These are phyloP conservation scores for Melanogaster broomeanus DNA, from an alignment of 768 basidiomycete species.

Conservation along the genomic window DNA sequence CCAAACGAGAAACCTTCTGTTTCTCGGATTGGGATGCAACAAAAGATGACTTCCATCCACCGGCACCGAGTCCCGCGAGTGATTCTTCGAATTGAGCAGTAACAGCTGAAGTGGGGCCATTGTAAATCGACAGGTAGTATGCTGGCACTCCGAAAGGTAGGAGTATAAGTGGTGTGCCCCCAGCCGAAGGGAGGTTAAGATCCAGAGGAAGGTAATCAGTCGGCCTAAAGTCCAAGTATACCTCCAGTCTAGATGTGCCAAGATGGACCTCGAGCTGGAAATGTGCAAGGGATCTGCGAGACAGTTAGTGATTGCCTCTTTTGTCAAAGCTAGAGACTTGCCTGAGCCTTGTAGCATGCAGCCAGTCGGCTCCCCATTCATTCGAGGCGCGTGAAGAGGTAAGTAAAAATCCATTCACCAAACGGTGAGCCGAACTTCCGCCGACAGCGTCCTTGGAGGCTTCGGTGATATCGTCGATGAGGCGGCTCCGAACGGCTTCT, in stretches of 20 bases:
- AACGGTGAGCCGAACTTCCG: constrained; percentile 44
- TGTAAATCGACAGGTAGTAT: constrained; percentile 70
- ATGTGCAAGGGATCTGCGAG: constrained; percentile 56
- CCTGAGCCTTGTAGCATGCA: constrained; percentile 53
- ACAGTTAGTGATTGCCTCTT: constrained; percentile 11
- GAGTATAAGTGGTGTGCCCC: constrained; percentile 69
- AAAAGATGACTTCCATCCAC: constrained; percentile 43
- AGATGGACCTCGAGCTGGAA: constrained; percentile 61
- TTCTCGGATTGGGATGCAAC: constrained; percentile 16
- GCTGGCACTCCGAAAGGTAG: constrained; percentile 74
- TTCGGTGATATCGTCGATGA: constrained; percentile 53
- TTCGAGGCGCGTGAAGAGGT: constrained; percentile 42
- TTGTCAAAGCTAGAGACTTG: constrained; percentile 18
- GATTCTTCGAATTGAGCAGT: constrained; percentile 64
- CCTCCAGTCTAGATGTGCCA: constrained; percentile 47
- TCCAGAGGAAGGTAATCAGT: constrained; percentile 60
- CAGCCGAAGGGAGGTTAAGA: constrained; percentile 41
- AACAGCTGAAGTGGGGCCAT: constrained; percentile 63
- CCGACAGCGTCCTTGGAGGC: constrained; percentile 34
- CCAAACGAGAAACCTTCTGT: constrained; percentile 19
- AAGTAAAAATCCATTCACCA: constrained; percentile 67
- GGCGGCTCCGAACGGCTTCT: constrained; percentile 56
- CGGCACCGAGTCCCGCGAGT: constrained; percentile 62
- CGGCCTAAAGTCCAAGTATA: constrained; percentile 62
- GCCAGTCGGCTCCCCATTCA: constrained; percentile 71